Evolutionary conservation across 805 yeast genomes (phyloP).

Genomic region (Candida maris): DNA sequence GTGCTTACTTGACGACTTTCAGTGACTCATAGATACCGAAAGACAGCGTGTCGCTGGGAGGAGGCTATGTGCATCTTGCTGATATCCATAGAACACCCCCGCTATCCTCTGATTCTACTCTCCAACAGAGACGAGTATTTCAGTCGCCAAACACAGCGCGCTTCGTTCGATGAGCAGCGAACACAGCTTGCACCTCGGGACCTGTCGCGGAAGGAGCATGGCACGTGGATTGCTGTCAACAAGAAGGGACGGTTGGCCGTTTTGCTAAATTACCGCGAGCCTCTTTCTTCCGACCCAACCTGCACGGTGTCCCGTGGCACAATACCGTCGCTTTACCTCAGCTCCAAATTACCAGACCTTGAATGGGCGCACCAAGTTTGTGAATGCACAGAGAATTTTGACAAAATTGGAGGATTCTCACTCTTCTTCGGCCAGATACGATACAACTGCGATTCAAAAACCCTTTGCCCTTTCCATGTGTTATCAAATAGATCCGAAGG

Average conservation of each 20-base stretch:
- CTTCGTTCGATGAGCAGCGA: conserved; percentile 22
- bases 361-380: conserved; percentile 43
- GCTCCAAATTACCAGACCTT: conserved; percentile 30
- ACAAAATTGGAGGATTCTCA: conserved; percentile 59
- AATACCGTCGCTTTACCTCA: conserved; percentile 39
- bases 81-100: conserved; percentile 63
- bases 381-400: conserved; percentile 26
- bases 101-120: conserved; percentile 68
- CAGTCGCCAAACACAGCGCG: conserved; percentile 69
- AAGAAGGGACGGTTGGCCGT: conserved; percentile 60
- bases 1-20: too few species aligned
- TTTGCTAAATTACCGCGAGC: conserved; percentile 70
- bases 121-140: conserved; percentile 89
- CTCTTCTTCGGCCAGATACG: conserved; percentile 51
- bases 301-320: conserved; percentile 42
- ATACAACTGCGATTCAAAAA: conserved; percentile 22
- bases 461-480: conserved; percentile 37
- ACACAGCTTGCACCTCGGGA: conserved; percentile 67
- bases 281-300: conserved; percentile 18
- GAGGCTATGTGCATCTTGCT: conserved; percentile 72
- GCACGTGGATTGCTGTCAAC: conserved; percentile 85
- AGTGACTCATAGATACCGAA: too few species aligned
- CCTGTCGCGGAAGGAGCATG: conserved; percentile 66
- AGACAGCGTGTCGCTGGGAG: too few species aligned
- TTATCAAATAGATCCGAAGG: conserved; percentile 47